Base-by-base conservation (phyloP, 176 grass and related monocot genomes). In the Carex parvula region DNA sequence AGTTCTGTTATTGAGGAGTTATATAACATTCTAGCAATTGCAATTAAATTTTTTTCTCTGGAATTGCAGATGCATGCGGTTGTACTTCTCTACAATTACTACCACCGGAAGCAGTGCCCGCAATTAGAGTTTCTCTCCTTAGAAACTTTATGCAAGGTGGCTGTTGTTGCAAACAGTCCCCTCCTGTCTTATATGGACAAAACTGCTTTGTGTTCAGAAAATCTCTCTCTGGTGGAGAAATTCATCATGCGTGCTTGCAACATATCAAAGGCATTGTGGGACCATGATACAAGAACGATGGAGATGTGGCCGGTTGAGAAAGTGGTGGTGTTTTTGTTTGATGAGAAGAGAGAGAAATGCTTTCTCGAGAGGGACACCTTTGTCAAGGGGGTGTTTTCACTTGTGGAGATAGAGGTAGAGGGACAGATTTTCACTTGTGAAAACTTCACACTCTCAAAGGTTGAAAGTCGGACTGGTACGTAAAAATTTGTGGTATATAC, bases 11-110 rank as follows among this genome's bases (percentile, higher is more conserved):
- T 60, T 20, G 18, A 60, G 17, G n/a, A 60, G 13, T 21, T n/a
- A 60, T 29, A 29, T 29, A 29, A 29, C 29, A 29, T 29, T 29
- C 29, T 29, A 29, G 29, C 29, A 29, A 29, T 29, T 29, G 29
- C 29, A 29, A 29, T 29, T 29, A 29, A 29, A 2, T 29, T 29
- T 29, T 29, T 29, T 29, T 29, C 29, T 29, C 29, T 29, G 29
- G 29, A 29, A 2, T 77, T 64, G 71, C 90, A 97, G 94, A 77
- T 97, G 71, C 94, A 92, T 50, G 70, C 85, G 18, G 18, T 88
- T 64, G 88, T 88, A 18, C 50, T 97, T 59, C 42, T 97, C 35
- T 97, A 90, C 39, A 97, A 97, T 24, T 97, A 92, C 81, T 94
- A 92, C 83, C 87, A 97, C 52, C 64, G 90, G 14, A 97, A 89